Evolutionary conservation across 2,329 filamentous ascomycete genomes (phyloP), one percentile per base, ranked within the genome.

Genomic region (Sarocladium brachiariae): DNA sequence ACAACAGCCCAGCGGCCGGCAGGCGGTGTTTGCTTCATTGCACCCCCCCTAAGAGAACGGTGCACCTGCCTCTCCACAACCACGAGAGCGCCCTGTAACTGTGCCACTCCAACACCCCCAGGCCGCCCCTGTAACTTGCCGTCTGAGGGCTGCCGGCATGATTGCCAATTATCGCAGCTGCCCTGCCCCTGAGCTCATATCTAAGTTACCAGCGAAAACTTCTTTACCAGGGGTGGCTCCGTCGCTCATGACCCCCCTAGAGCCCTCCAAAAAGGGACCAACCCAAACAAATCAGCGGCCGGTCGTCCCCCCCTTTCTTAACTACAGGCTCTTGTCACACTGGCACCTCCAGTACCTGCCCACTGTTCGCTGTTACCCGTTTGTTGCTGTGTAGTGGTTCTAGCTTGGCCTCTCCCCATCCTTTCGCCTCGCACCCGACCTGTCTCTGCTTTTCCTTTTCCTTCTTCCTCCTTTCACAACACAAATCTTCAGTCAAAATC

Each of bases 401-500:
- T 34, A 45, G 31, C 39, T 23, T 43, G 14, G 11, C 39, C 11
- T 43, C 39, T 25, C 39, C 39, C 39, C 39, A 19, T 33, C 16
- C 24, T 47, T 3, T 47, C 21, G 43, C 46, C 31, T 49, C 33
- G 10, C 46, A 27, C 16, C 45, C 45, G 27, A 48, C 34, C 45
- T 34, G 27, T 24, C 25, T 14, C 23, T 41, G 38, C 48, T 39
- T 33, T 46, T 31, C 37, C 30, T 34, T 51, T 39, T 51, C 49
- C 27, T 45, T 51, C 46, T 49, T 55, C 61, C 63, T 61, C 58
- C 61, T 62, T 61, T 61, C 61, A 57, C 66, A 70, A 69, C 68
- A 72, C 70, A 72, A 63, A 65, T 62, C 60, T 63, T 61, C 65
- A 70, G 66, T 61, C 64, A 70, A 64, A 47, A 60, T 61, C 63